Percentiles rank a stretch among this genome's conserved stretches.
Evolutionary conservation across 345 rosid species (phyloP).

Genomic region (Populus alba): DNA sequence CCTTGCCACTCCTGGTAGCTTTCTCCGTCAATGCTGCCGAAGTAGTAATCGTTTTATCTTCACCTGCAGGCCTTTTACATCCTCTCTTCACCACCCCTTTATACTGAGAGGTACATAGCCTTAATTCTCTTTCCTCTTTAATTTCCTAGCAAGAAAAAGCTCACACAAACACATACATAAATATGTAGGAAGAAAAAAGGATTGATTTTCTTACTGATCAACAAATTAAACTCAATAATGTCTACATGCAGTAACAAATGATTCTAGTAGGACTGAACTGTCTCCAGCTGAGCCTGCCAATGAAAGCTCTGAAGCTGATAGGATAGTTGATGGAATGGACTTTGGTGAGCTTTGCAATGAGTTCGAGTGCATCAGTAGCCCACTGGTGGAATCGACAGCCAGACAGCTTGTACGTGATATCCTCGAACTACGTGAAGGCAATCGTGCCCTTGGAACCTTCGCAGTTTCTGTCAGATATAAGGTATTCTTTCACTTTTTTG

Average conservation of each 20-base stretch:
- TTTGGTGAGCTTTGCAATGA: constrained; percentile 89
- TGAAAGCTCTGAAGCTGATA: constrained; percentile 57
- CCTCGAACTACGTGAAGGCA: constrained; percentile 69
- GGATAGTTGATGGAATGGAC: constrained; percentile 68
- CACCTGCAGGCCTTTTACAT: constrained; percentile 15
- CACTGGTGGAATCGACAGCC: constrained; percentile 81
- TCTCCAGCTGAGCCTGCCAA: constrained; percentile 22
- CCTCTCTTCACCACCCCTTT: constrained; percentile 9
- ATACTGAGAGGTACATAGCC: constrained; percentile 24
- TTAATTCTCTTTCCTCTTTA: not conserved
- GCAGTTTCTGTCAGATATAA: constrained; percentile 73
- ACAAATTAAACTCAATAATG: too few relatives aligned
- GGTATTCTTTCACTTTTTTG: constrained; percentile 33
- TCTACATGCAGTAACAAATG: constrained; percentile 43
- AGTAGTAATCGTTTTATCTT: not conserved
- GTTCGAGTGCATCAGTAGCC: constrained; percentile 89
- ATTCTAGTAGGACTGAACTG: constrained; percentile 39
- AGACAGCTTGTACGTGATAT: constrained; percentile 81
- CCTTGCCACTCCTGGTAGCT: constrained; percentile 4
- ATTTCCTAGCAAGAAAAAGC: too few relatives aligned
- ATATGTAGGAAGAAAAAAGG: not conserved
- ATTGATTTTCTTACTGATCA: not conserved
- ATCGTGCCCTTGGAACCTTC: constrained; percentile 67
- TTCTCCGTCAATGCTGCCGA: constrained; percentile 10
- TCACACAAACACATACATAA: not conserved